These are phyloP conservation scores for Dothistroma pini DNA, from an alignment of 2,329 filamentous ascomycete genomes.

Conservation along the genomic window DNA sequence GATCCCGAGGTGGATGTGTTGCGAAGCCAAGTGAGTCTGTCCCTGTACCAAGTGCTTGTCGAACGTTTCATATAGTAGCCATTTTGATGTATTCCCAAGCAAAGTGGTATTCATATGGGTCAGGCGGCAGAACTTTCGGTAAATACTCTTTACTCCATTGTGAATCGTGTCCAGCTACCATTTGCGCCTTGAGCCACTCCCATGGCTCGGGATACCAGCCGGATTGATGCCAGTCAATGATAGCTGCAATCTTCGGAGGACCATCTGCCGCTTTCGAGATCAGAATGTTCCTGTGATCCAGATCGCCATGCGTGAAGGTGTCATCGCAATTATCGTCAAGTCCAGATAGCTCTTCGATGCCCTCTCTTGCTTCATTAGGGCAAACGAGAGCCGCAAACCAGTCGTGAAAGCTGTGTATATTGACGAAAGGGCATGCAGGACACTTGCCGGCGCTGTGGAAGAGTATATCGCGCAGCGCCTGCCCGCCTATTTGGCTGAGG, in stretches of 20 bases:
- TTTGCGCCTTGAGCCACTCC: constrained; percentile 27
- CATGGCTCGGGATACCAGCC: constrained; percentile 24
- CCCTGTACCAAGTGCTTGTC: background rate
- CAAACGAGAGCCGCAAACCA: background rate
- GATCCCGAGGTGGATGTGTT: too few relatives aligned
- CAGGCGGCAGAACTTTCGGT: background rate
- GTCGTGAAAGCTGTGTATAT: constrained; percentile 3
- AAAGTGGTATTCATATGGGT: background rate
- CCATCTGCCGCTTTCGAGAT: constrained; percentile 21
- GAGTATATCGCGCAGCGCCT: background rate
- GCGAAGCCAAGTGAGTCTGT: background rate
- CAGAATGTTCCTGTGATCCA: constrained; percentile 45
- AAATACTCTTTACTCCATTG: constrained; percentile 1
- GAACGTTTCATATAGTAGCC: background rate
- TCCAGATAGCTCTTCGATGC: background rate
- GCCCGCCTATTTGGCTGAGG: background rate
- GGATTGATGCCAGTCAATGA: constrained; percentile 21
- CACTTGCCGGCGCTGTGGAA: background rate
- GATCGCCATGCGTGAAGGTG: constrained; percentile 49
- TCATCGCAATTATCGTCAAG: constrained; percentile 1
- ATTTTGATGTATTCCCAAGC: background rate
- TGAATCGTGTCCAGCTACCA: constrained; percentile 1
- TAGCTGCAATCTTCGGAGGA: constrained; percentile 18
- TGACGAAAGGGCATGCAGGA: background rate
- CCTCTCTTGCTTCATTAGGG: background rate